Base-by-base conservation (phyloP, 345 rosid species). In the Camelina hispida region DNA sequence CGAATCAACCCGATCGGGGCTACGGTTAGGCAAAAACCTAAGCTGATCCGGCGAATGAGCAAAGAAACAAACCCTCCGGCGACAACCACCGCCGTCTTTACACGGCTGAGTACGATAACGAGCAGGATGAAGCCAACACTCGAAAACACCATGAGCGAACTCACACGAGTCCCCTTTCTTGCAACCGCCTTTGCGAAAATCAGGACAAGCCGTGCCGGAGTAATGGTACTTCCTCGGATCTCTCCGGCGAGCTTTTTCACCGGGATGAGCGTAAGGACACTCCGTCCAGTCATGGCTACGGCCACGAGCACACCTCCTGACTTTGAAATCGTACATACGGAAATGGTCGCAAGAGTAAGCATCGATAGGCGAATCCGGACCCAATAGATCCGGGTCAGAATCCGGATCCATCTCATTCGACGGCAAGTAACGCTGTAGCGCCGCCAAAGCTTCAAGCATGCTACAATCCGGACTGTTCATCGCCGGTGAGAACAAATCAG, bases 221-320 rank as follows among this genome's bases (percentile, higher is more conserved):
- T 93, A 93, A 42, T 84, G 88, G 63, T 80, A 86, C 82, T 87
- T 84, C 58, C 92, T 78, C 53, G 98, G 97, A 77, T 93, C 98
- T 4, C 98, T 83, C 25, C 98, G 74, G 9, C 96, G 85, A 18
- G 98, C 98, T 68, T 91, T 89, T 71, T 91, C 98, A 0, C 98
- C 98, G 3, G 97, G 97, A 66, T 93, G 98, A n/a, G 97, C 98
- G 79, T 84, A 93, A 15, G 98, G 98, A 71, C 97, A 93, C 84
- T 93, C 98, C 0, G 98, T 93, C 98, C 98, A 93, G 83, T 93
- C 98, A 47, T 93, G 98, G 8, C 93, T 85, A 63, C 93, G 71
- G 9, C 98, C 97, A 28, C 97, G 91, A 4, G 87, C 86, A 77
- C 98, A 93, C 61, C 87, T 80, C 64, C 97, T 71, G n/a, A 93